phyloP scores from a whole-genome alignment of 2,329 filamentous ascomycete genomes.

The Rhinocladiella similis region DNA sequence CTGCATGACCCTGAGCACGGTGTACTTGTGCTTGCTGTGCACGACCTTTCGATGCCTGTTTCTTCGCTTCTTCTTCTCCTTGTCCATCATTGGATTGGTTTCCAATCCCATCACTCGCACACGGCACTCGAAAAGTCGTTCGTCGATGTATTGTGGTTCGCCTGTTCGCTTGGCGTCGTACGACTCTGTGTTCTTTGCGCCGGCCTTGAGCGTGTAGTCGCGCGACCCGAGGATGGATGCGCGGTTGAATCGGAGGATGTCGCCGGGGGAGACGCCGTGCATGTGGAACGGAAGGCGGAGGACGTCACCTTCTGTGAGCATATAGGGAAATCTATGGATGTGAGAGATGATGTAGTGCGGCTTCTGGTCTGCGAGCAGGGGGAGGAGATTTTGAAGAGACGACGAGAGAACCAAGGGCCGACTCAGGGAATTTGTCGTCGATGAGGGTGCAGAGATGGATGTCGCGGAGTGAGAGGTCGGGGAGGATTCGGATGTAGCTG shows the following conservation, averaged over 20 bases:
- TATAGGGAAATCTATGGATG: conserved; percentile 51
- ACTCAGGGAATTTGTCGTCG: conserved; percentile 14
- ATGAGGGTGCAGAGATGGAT: conserved; percentile 10
- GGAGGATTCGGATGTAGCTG: conserved; percentile 18
- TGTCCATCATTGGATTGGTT: conserved; percentile 62
- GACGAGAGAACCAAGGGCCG: conserved; percentile 42
- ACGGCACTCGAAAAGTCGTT: conserved; percentile 79
- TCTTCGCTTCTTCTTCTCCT: conserved; percentile 65
- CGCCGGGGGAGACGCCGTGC: conserved; percentile 74
- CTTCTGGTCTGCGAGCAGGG: conserved; percentile 44
- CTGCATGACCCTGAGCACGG: conserved; percentile 80
- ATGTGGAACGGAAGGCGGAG: conserved; percentile 79
- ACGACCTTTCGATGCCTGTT: conserved; percentile 68
- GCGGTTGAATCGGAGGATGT: conserved; percentile 83
- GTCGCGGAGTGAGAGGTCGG: conserved; percentile 27
- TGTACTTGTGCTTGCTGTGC: conserved; percentile 88
- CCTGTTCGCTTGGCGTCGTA: conserved; percentile 27
- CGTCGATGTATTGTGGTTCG: conserved; percentile 65
- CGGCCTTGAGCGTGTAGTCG: conserved; percentile 84
- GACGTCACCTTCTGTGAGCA: conserved; percentile 64
- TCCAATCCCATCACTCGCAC: conserved; percentile 84
- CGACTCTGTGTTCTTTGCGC: conserved; percentile 44
- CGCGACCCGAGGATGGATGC: conserved; percentile 79
- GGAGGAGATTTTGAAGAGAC: conserved; percentile 44
- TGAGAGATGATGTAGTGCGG: conserved; percentile 51